Conservation (phyloP, 495 filamentous ascomycete genomes). For the Tricharina praecox region DNA sequence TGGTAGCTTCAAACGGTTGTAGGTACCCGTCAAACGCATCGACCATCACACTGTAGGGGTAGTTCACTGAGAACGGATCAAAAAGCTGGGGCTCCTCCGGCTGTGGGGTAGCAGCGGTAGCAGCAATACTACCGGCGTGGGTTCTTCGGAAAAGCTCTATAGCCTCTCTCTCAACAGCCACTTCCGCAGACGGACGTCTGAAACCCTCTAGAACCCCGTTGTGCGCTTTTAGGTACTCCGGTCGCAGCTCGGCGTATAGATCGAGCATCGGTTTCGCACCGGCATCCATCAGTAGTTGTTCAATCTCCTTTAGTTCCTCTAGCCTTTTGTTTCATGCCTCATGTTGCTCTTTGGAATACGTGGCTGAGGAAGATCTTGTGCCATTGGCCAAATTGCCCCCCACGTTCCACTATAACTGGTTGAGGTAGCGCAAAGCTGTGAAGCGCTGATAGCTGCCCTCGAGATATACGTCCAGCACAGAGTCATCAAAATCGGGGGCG, state of each 20-base stretch:
- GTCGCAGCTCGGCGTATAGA: slow-evolving; percentile 37
- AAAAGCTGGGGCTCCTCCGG: not conserved
- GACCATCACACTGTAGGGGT: slow-evolving; percentile 36
- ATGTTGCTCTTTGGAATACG: slow-evolving; percentile 34
- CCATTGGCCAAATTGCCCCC: not conserved
- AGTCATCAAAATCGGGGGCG: not conserved
- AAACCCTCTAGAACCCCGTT: not conserved
- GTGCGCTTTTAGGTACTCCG: slow-evolving; percentile 6
- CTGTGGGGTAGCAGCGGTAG: not conserved
- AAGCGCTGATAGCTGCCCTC: slow-evolving; percentile 13
- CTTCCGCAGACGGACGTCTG: not conserved
- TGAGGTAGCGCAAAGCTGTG: not conserved
- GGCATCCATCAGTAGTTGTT: slow-evolving; percentile 34
- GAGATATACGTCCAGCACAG: slow-evolving; percentile 10
- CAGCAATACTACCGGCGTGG: no score
- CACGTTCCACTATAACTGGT: not conserved
- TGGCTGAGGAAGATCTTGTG: not conserved
- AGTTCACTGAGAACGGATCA: slow-evolving; percentile 21
- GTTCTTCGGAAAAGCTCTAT: no score
- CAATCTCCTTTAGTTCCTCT: slow-evolving; percentile 36
- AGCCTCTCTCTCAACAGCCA: no score
- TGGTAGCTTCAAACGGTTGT: no score
- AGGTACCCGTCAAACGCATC: slow-evolving; percentile 21
- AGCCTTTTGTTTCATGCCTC: slow-evolving; percentile 35
- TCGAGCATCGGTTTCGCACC: slow-evolving; percentile 50